A percentile compares a stretch with the other conserved stretches of the same genome.
phyloP scores from a whole-genome alignment of 2,329 filamentous ascomycete genomes.

The Aspergillus amoenus region DNA sequence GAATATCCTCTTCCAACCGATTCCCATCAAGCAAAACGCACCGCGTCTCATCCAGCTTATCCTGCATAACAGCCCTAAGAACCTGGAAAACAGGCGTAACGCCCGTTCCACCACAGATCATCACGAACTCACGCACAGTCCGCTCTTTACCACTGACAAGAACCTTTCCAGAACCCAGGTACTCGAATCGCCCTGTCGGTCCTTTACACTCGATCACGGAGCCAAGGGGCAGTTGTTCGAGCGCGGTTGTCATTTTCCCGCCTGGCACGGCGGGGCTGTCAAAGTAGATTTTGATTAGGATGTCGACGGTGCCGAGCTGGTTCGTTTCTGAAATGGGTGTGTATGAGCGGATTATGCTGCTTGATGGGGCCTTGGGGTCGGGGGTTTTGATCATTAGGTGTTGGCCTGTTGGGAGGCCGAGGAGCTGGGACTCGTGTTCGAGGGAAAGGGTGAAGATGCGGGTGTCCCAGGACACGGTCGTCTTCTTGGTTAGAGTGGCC shows the following conservation, averaged over 20 bases:
- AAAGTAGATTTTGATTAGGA: constrained; percentile 82
- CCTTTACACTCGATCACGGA: constrained; percentile 82
- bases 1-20: constrained; percentile 73
- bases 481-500: constrained; percentile 67
- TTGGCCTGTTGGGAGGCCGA: constrained; percentile 81
- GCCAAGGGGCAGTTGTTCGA: constrained; percentile 71
- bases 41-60: constrained; percentile 61
- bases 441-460: constrained; percentile 79
- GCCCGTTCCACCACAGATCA: constrained; percentile 87
- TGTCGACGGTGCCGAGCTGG: constrained; percentile 64
- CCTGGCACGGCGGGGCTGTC: constrained; percentile 58
- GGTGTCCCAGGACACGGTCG: constrained; percentile 71
- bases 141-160: constrained; percentile 58
- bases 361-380: constrained; percentile 64
- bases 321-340: constrained; percentile 72
- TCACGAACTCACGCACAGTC: constrained; percentile 67
- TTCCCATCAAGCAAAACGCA: constrained; percentile 81
- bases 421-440: constrained; percentile 65
- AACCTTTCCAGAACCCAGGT: constrained; percentile 67
- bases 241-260: constrained; percentile 77
- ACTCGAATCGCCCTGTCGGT: constrained; percentile 82
- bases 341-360: constrained; percentile 75
- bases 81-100: constrained; percentile 92
- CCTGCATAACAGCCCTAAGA: constrained; percentile 68
- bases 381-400: constrained; percentile 81